Base-by-base conservation (phyloP, 129 eudicot genomes). In the Heracleum sosnowskyi region DNA sequence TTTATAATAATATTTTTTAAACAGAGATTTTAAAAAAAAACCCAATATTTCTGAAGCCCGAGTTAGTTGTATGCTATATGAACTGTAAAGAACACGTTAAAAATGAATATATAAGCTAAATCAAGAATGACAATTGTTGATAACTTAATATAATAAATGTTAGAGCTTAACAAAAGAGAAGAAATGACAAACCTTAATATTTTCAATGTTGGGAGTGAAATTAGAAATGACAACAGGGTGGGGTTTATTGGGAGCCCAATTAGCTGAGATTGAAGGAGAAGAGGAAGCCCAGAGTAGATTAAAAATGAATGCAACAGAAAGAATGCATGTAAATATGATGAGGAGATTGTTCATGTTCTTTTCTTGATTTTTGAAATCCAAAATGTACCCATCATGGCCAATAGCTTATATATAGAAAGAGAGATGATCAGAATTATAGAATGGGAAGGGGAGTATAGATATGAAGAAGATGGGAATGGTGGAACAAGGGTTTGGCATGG, bases 201-300 rank as follows among this genome's bases (percentile, higher is more conserved):
- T 18, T 24, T n/a, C 3, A n/a, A 20, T 5, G 16, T 0, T 40
- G 80, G 31, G 12, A 28, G 35, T 35, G 31, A 2, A 35, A 17
- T 39, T 62, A 1, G 80, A 28, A 33, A 77, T 3, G 39, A 77
- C 6, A 13, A 62, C 11, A 73, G 2, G 17, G 29, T 78, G 63
- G 29, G 81, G 35, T 11, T 82, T 37, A n/a, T 46, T 46, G 20
- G 28, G 79, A 34, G 76, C 28, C 76, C 77, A 84, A 78, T 62
- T 62, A 9, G 79, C 44, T 37, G 79, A 16, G 36, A 79, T 13
- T 62, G 82, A 33, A n/a, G 86, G 47, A 35, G 91, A 81, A n/a
- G 93, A 85, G 35, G 98, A 87, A 75, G 96, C 93, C 98, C 97
- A 91, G 7, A 88, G 88, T 47, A 94, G 85, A 90, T 94, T 96